Evolutionary conservation across 345 rosid genomes (phyloP).

Genomic region (Conringia planisiliqua): DNA sequence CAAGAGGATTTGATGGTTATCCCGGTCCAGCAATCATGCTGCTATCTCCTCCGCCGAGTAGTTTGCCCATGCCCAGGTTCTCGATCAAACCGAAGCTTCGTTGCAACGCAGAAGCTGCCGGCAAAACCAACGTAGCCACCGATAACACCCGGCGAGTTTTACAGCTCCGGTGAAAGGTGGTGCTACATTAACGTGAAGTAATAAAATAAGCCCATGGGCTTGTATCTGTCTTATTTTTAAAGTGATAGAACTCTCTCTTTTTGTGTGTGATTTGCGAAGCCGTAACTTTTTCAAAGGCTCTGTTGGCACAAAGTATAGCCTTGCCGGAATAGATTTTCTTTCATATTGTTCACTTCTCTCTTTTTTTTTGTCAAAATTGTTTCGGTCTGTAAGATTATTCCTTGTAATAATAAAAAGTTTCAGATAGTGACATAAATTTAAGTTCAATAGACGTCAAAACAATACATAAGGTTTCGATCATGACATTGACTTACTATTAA

Average conservation of each 20-base stretch:
- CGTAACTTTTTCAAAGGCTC: conserved; percentile 13
- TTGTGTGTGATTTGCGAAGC: conserved; percentile 32
- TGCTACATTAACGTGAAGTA: background rate
- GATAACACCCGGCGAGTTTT: conserved; percentile 61
- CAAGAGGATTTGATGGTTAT: conserved; percentile 38
- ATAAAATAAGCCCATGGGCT: conserved; percentile 29
- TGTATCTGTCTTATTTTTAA: conserved; percentile 4
- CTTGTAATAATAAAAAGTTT: background rate
- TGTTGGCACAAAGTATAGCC: conserved; percentile 6
- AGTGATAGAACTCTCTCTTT: conserved; percentile 28
- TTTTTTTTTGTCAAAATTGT: background rate
- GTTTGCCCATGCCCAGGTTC: conserved; percentile 74
- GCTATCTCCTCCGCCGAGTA: conserved; percentile 66
- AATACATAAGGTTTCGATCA: background rate
- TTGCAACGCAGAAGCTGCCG: conserved; percentile 56
- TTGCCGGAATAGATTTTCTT: background rate
- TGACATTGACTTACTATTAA: background rate
- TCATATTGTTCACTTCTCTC: background rate
- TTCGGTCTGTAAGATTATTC: background rate
- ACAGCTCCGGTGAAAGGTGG: conserved; percentile 52
- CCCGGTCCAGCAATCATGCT: conserved; percentile 41
- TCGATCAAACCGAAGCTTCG: conserved; percentile 51
- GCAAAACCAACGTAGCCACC: conserved; percentile 52
- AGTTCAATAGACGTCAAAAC: background rate
- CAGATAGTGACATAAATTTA: background rate